Percentiles rank a stretch among this genome's conserved stretches.
Evolutionary conservation across 257 asterid genomes (phyloP).

Genomic region (Solanum pimpinellifolium): DNA sequence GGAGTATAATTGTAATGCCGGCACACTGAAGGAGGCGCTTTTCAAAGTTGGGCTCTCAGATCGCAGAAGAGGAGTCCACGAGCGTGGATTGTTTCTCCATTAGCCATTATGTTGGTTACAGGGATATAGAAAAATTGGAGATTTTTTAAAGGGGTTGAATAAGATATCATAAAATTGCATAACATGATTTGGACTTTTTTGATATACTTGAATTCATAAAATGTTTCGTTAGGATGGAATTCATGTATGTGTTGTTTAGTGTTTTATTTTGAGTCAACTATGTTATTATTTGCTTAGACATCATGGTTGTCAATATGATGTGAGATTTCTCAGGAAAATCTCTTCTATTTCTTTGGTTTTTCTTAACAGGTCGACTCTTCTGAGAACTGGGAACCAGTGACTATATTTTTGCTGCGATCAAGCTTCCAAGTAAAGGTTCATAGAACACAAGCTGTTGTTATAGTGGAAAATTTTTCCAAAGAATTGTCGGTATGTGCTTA

Average conservation of each 20-base stretch:
- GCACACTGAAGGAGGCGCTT: background rate
- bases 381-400: constrained; percentile 84
- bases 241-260: background rate
- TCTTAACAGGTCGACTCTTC: constrained; percentile 56
- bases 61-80: background rate
- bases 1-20: background rate
- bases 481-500: constrained; percentile 67
- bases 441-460: constrained; percentile 41
- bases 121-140: background rate
- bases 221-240: background rate
- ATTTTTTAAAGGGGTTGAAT: background rate
- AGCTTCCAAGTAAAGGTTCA: constrained; percentile 77
- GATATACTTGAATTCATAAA: background rate
- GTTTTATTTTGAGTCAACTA: background rate
- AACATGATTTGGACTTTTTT: background rate
- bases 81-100: background rate
- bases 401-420: constrained; percentile 47
- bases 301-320: background rate
- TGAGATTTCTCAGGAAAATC: background rate
- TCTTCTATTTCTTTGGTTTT: background rate
- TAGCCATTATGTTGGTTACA: background rate
- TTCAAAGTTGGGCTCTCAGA: background rate
- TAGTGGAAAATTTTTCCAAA: constrained; percentile 62
- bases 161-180: background rate
- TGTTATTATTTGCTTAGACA: background rate